Evolutionary conservation across 2,329 filamentous ascomycete genomes (phyloP).

Genomic region (Plenodomus tracheiphilus): DNA sequence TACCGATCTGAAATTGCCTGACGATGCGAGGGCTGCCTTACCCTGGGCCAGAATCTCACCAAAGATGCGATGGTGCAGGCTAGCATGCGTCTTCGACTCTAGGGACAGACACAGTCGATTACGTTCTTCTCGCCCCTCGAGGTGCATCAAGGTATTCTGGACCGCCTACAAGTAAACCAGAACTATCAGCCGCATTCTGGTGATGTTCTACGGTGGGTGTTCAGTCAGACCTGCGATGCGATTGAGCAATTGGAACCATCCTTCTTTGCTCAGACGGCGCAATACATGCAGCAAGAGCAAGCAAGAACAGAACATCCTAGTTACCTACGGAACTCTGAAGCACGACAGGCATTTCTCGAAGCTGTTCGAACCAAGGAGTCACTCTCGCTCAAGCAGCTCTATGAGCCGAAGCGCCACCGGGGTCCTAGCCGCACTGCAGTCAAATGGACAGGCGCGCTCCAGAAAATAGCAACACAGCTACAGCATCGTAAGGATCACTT

Average conservation of each 20-base stretch:
- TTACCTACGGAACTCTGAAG: constrained; percentile 42
- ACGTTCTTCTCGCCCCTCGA: constrained; percentile 61
- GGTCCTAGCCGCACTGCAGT: constrained; percentile 7
- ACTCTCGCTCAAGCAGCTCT: constrained; percentile 62
- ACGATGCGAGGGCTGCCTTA: constrained; percentile 56
- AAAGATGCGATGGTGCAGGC: constrained; percentile 68
- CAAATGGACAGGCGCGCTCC: constrained; percentile 30
- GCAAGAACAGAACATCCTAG: constrained; percentile 50
- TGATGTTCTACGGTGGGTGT: constrained; percentile 63
- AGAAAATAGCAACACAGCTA: constrained; percentile 42
- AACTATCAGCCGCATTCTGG: constrained; percentile 47
- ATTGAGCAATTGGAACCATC: constrained; percentile 64
- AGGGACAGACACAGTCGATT: constrained; percentile 60
- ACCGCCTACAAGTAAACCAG: constrained; percentile 4
- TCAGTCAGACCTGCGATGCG: constrained; percentile 64
- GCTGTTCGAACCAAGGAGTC: constrained; percentile 58
- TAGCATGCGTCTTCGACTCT: constrained; percentile 66
- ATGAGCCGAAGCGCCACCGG: constrained; percentile 46
- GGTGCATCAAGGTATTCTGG: constrained; percentile 63
- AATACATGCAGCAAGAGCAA: constrained; percentile 62
- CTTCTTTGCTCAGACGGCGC: constrained; percentile 62
- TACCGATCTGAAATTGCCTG: constrained; percentile 61
- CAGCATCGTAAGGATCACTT: constrained; percentile 39
- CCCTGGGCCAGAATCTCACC: constrained; percentile 59
- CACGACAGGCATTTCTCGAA: constrained; percentile 47